Evolutionary conservation across 1,139 yeast genomes (phyloP).

Genomic region (Petasospora fabianii): DNA sequence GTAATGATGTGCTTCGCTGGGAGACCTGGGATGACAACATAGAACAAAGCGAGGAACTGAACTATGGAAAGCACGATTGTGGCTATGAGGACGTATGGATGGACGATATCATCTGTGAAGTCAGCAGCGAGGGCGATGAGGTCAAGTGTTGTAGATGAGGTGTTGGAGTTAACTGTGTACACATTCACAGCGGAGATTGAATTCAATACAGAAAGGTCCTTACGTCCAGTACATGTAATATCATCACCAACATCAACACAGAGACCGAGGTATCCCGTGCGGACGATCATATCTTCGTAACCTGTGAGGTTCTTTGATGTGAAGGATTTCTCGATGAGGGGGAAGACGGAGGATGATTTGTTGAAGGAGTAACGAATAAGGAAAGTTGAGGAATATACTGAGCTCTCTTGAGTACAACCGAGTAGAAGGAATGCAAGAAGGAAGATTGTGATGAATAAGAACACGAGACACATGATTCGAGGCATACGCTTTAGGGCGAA

Average conservation of each 20-base stretch:
- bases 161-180: slow-evolving; percentile 30
- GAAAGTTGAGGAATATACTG: slow-evolving; percentile 44
- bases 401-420: slow-evolving; percentile 43
- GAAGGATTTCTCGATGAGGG: slow-evolving; percentile 35
- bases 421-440: slow-evolving; percentile 48
- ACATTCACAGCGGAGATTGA: slow-evolving; percentile 32
- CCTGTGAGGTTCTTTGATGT: slow-evolving; percentile 27
- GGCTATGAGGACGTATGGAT: slow-evolving; percentile 52
- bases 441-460: slow-evolving; percentile 38
- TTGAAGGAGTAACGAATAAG: slow-evolving; percentile 47
- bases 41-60: slow-evolving; percentile 40
- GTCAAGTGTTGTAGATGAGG: slow-evolving; percentile 34
- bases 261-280: slow-evolving; percentile 49
- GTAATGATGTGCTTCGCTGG: slow-evolving; percentile 39
- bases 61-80: slow-evolving; percentile 43
- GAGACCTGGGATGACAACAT: slow-evolving; percentile 44
- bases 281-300: slow-evolving; percentile 36
- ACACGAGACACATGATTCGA: slow-evolving; percentile 23
- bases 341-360: slow-evolving; percentile 36
- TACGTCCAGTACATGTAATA: slow-evolving; percentile 35
- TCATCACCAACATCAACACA: slow-evolving; percentile 36
- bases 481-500: slow-evolving; percentile 25
- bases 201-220: slow-evolving; percentile 27
- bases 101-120: slow-evolving; percentile 44
- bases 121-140: slow-evolving; percentile 39